Conservation (phyloP, 306 rosid species). For the Sphenostylis stenocarpa region DNA sequence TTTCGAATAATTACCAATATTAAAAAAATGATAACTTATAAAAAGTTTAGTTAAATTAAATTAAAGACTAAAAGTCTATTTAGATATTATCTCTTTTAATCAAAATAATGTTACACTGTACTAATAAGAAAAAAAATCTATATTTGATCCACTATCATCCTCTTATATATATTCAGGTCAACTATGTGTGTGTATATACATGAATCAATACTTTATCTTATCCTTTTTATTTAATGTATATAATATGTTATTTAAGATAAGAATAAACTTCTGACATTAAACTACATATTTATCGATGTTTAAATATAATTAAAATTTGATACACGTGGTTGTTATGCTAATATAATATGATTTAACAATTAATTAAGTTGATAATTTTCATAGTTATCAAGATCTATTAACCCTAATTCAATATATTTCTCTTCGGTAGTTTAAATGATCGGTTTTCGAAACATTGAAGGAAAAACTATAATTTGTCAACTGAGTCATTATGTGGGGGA, state of each 20-base stretch:
- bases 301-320: not conserved
- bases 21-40: no score
- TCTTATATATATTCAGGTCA: not conserved
- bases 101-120: no score
- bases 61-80: no score
- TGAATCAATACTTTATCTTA: no score
- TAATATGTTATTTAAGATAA: not conserved
- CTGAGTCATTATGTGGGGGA: not conserved
- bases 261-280: not conserved
- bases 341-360: not conserved
- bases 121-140: no score
- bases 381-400: not conserved
- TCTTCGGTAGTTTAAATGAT: not conserved
- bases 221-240: not conserved
- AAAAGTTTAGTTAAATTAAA: no score
- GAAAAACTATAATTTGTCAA: not conserved
- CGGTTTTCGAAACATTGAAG: not conserved
- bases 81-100: no score
- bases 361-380: not conserved
- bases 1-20: no score
- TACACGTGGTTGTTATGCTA: not conserved
- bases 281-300: not conserved
- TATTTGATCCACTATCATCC: not conserved
- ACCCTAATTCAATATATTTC: not conserved
- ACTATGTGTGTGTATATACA: not conserved